A percentile compares a stretch with the other conserved stretches of the same genome.
phyloP scores from a whole-genome alignment of 2,329 filamentous ascomycete species.

The Beauveria bassiana region DNA sequence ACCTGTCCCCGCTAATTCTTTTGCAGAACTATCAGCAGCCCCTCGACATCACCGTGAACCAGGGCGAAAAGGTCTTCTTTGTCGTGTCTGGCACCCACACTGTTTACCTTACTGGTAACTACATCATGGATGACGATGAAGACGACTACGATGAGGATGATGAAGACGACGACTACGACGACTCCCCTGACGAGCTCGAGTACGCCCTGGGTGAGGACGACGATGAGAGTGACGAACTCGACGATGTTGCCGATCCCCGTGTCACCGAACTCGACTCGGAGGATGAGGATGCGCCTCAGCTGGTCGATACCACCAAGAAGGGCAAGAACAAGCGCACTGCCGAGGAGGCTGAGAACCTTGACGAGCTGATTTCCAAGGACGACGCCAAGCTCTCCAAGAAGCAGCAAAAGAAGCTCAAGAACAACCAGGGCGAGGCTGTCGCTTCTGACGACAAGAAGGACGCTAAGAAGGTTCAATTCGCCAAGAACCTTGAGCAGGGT shows the following conservation, averaged over 20 bases:
- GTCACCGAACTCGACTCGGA: slow-evolving; percentile 77
- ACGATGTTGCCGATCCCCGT: slow-evolving; percentile 70
- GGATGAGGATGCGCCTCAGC: slow-evolving; percentile 63
- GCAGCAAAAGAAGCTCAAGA: slow-evolving; percentile 96
- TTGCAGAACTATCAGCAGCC: slow-evolving; percentile 79
- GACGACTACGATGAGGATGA: slow-evolving; percentile 57
- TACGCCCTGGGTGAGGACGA: slow-evolving; percentile 64
- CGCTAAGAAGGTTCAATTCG: slow-evolving; percentile 97
- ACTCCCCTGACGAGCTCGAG: slow-evolving; percentile 73
- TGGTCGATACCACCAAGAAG: slow-evolving; percentile 49
- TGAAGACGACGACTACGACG: slow-evolving; percentile 65
- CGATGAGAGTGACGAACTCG: slow-evolving; percentile 68
- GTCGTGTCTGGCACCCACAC: slow-evolving; percentile 83
- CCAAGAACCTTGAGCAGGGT: slow-evolving; percentile 96
- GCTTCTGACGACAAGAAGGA: slow-evolving; percentile 51
- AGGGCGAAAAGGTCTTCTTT: slow-evolving; percentile 89
- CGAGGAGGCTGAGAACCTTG: slow-evolving; percentile 69
- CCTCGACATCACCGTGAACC: slow-evolving; percentile 83
- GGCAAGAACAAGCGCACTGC: slow-evolving; percentile 94
- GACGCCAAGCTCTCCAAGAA: slow-evolving; percentile 86
- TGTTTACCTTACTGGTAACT: slow-evolving; percentile 93
- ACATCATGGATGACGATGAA: slow-evolving; percentile 66
- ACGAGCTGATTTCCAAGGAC: slow-evolving; percentile 77
- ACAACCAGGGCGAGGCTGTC: slow-evolving; percentile 89
- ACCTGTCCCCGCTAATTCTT: slow-evolving; percentile 19